Base-by-base conservation (phyloP, 2,329 filamentous ascomycete genomes). In the Claviceps sp. region DNA sequence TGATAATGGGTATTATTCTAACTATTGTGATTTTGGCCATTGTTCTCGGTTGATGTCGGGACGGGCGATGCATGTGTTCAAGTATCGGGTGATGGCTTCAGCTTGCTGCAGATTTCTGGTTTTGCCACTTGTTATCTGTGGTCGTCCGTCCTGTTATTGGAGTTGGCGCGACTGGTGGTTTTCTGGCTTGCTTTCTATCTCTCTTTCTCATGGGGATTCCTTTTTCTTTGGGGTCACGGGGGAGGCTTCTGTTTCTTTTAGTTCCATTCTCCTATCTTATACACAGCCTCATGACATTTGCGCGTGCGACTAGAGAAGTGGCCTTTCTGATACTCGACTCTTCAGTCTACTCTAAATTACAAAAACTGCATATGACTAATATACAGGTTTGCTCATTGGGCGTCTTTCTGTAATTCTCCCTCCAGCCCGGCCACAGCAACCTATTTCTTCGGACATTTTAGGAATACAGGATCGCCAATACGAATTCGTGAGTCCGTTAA, bases 11-110 rank as follows among this genome's bases (percentile, higher is more conserved):
- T 1, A 80, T 98, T 47, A 93, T 98, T 54, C 68, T 97, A 61
- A 85, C 88, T 3, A 88, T 98, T 59, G 84, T 98, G 45, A 76
- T 98, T 54, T 71, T 98, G 59, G 94, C 93, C 14, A 86, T 91
- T 50, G 82, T 89, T 50, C 65, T 95, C 60, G 85, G 86, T 53
- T 94, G 63, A 72, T 26, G 47, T 14, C 13, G 30, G 11, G 14
- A 6, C 5, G n/a, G 8, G 40, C 18, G 18, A 8, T 42, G 14
- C 20, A 34, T 42, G 40, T 22, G 4, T 41, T 9, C 9, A 42
- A 43, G n/a, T 43, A 13, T 22, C 41, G 13, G n/a, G 42, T 26
- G 42, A 5, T 24, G 22, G 42, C 22, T 24, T 44, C 16, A 18
- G 9, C 30, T 42, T 43, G n/a, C 3, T 30, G 20, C 20, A 18